Evolutionary conservation across 108 stramenopile species (phyloP), one percentile per base, ranked within the genome.

Genomic region (Bacterosira constricta): DNA sequence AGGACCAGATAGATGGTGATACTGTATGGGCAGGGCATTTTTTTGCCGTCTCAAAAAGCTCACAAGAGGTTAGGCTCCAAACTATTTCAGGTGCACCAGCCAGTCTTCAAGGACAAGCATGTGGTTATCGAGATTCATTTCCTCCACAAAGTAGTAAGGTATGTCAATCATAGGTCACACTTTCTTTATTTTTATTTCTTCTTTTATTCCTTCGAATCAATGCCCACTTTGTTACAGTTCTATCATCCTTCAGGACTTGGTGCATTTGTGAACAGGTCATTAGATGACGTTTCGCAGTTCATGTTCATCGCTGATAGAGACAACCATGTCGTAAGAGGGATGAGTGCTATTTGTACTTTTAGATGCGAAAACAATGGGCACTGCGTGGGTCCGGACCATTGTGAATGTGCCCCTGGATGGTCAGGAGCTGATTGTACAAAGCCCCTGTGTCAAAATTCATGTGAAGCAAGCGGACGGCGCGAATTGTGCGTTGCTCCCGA

Each of bases 401-500:
- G 95, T 71, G 11, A 47, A 21, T 94, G 95, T 60, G 36, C 58
- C 0, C 41, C 62, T 6, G 95, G 95, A 2, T 96, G 91, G 92
- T 30, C 52, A 0, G 95, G 93, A 8, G 34, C 52, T 0, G 84
- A 85, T 65, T 85, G 93, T 59, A 71, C 91, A 17, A 61, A 66
- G 31, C 93, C 95, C 10, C 13, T 74, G 23, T 96, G 95, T 57
- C 25, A 73, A 3, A 32, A 49, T 0, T 37, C 47, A 35, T 88
- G 85, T 69, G n/a, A n/a, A n/a, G n/a, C n/a, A n/a, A n/a, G n/a
- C n/a, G 75, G 68, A 11, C 54, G 13, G 12, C 71, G 73, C 50
- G n/a, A 86, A 58, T 17, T 96, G 26, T 96, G 95, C 69, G 87
- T 91, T n/a, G 90, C 69, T 6, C 95, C 95, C 0, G 79, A 88